Evolutionary conservation across 805 yeast genomes (phyloP).

Genomic region (Metschnikowia gruessii): DNA sequence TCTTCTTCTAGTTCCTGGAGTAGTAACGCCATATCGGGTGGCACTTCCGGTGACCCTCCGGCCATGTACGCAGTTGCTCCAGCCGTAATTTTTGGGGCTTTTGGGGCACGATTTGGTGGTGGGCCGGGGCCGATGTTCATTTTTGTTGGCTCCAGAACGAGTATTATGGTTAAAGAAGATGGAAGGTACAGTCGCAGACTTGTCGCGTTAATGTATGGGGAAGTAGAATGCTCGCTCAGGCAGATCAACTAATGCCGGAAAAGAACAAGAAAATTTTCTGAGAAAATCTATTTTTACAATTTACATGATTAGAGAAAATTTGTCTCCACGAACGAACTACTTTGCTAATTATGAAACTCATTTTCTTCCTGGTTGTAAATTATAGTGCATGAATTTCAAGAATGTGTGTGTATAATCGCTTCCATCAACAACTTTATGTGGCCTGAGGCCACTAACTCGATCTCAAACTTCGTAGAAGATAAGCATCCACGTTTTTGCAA

Average conservation of each 20-base stretch:
- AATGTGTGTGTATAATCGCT: no score
- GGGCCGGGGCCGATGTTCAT: conserved; percentile 16
- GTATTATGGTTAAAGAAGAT: background rate
- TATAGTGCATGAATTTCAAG: no score
- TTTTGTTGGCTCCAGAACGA: background rate
- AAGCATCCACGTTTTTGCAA: no score
- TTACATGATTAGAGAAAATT: background rate
- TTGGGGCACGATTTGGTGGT: conserved; percentile 7
- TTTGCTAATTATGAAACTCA: no score
- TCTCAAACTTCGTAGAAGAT: no score
- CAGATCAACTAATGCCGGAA: background rate
- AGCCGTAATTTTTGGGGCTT: conserved; percentile 9
- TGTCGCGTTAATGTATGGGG: background rate
- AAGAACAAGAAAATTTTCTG: background rate
- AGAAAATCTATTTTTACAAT: background rate
- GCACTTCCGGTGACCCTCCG: conserved; percentile 33
- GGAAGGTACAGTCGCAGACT: background rate
- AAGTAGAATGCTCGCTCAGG: background rate
- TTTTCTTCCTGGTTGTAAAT: no score
- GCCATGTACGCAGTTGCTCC: conserved; percentile 15
- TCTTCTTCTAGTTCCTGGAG: conserved; percentile 43
- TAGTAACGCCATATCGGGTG: conserved; percentile 44
- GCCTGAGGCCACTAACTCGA: no score
- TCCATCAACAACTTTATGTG: no score
- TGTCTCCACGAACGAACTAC: no score